Percentiles rank a stretch among this genome's conserved stretches.
phyloP scores from a whole-genome alignment of 306 rosid species.

The Lathyrus tuberosus region DNA sequence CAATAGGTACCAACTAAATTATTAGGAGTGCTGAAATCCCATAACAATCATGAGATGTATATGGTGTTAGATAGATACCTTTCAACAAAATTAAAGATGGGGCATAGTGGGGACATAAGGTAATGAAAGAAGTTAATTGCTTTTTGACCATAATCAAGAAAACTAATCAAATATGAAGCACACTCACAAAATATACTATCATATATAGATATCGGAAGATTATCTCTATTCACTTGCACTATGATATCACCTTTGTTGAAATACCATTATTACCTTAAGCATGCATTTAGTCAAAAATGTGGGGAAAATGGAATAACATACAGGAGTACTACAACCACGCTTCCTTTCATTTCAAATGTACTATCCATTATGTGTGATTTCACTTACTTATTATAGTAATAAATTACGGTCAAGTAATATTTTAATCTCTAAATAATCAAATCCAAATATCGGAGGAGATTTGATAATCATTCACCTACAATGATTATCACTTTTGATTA shows the following conservation, averaged over 20 bases:
- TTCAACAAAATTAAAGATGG: slow-evolving; percentile 35
- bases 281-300: slow-evolving; percentile 38
- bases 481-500: not conserved
- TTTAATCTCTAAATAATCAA: slow-evolving; percentile 19
- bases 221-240: slow-evolving; percentile 21
- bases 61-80: slow-evolving; percentile 35
- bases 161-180: slow-evolving; percentile 10
- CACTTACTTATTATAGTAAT: slow-evolving; percentile 4
- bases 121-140: slow-evolving; percentile 37
- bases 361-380: slow-evolving; percentile 17
- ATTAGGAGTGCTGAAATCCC: slow-evolving; percentile 39
- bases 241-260: slow-evolving; percentile 31
- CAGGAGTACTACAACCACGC: slow-evolving; percentile 7
- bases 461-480: slow-evolving; percentile 2
- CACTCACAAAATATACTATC: not conserved
- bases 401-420: slow-evolving; percentile 32
- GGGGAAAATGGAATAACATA: slow-evolving; percentile 31
- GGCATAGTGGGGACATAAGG: slow-evolving; percentile 43
- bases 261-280: slow-evolving; percentile 33
- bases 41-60: slow-evolving; percentile 34
- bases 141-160: slow-evolving; percentile 42
- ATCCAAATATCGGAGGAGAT: slow-evolving; percentile 39
- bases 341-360: slow-evolving; percentile 3
- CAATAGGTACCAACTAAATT: slow-evolving; percentile 37
- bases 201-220: not conserved